Conservation (phyloP, 1,139 yeast genomes). For the Yamadazyma trypodendri region DNA sequence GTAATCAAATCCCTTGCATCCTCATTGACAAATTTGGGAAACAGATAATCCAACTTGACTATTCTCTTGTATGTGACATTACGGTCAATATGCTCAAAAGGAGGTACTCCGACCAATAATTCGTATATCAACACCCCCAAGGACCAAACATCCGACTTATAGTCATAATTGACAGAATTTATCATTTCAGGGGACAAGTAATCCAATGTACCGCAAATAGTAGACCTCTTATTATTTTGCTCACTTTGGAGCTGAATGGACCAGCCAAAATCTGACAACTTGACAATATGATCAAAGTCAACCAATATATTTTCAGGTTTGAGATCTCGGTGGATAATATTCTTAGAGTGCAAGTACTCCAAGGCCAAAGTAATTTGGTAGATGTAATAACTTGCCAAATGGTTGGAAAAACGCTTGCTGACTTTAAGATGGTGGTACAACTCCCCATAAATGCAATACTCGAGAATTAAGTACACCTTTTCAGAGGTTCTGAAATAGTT, state of each 20-base stretch:
- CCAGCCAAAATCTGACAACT: slow-evolving; percentile 96
- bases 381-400: slow-evolving; percentile 73
- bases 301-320: slow-evolving; percentile 89
- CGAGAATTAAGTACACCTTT: slow-evolving; percentile 80
- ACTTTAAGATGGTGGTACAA: slow-evolving; percentile 67
- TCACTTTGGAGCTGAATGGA: slow-evolving; percentile 47
- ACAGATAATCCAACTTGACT: slow-evolving; percentile 67
- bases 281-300: slow-evolving; percentile 69
- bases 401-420: slow-evolving; percentile 67
- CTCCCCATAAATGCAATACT: slow-evolving; percentile 86
- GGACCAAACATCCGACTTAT: slow-evolving; percentile 88
- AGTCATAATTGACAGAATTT: slow-evolving; percentile 76
- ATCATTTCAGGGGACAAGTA: slow-evolving; percentile 96
- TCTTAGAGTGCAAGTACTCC: slow-evolving; percentile 69
- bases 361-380: slow-evolving; percentile 83
- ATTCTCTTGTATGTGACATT: slow-evolving; percentile 78
- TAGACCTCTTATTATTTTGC: slow-evolving; percentile 48
- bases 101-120: slow-evolving; percentile 83
- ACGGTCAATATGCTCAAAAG: slow-evolving; percentile 80
- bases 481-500: slow-evolving; percentile 83
- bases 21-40: slow-evolving; percentile 66
- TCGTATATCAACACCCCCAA: slow-evolving; percentile 86
- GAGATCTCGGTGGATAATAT: slow-evolving; percentile 86
- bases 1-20: slow-evolving; percentile 79
- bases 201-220: slow-evolving; percentile 94